Conservation (phyloP, 2,329 filamentous ascomycete species). For the Leptosphaerulina australis region DNA sequence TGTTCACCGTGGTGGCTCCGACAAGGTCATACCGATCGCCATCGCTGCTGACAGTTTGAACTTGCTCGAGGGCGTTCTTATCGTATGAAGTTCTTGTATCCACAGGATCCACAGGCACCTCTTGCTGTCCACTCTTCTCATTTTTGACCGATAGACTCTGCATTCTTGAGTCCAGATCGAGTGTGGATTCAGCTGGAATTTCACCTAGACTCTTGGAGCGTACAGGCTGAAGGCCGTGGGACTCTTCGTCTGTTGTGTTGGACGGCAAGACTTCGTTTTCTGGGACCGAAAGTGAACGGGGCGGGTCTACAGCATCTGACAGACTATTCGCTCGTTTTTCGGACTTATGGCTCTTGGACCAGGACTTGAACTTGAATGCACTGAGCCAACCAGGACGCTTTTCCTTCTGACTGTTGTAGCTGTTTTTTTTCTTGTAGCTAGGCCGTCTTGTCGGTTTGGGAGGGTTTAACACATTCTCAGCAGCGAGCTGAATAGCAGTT, state of each 20-base stretch:
- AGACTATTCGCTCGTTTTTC: conserved; percentile 35
- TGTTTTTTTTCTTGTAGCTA: conserved; percentile 29
- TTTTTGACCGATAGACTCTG: conserved; percentile 24
- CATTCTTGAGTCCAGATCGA: conserved; percentile 36
- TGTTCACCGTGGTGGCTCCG: conserved; percentile 43
- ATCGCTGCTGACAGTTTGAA: conserved; percentile 36
- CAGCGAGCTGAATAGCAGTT: conserved; percentile 31
- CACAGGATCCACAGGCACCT: conserved; percentile 18
- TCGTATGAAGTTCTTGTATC: conserved; percentile 19
- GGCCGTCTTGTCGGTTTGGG: conserved; percentile 20
- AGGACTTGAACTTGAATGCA: conserved; percentile 39
- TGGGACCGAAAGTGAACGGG: conserved; percentile 38
- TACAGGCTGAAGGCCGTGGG: conserved; percentile 31
- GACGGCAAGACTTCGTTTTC: conserved; percentile 21
- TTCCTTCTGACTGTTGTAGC: conserved; percentile 26
- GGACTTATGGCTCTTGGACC: conserved; percentile 32
- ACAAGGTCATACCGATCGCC: conserved; percentile 28
- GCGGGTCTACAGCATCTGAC: conserved; percentile 22
- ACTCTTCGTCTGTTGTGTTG: conserved; percentile 18
- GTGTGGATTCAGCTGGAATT: conserved; percentile 33
- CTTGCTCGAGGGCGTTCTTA: conserved; percentile 35
- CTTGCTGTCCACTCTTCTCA: conserved; percentile 11
- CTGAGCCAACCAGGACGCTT: conserved; percentile 41
- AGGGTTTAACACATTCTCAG: conserved; percentile 26
- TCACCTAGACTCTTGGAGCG: conserved; percentile 46